Evolutionary conservation across 2,329 filamentous ascomycete species (phyloP), one percentile per base, ranked within the genome.

Genomic region (Scleromitrula shiraiana): DNA sequence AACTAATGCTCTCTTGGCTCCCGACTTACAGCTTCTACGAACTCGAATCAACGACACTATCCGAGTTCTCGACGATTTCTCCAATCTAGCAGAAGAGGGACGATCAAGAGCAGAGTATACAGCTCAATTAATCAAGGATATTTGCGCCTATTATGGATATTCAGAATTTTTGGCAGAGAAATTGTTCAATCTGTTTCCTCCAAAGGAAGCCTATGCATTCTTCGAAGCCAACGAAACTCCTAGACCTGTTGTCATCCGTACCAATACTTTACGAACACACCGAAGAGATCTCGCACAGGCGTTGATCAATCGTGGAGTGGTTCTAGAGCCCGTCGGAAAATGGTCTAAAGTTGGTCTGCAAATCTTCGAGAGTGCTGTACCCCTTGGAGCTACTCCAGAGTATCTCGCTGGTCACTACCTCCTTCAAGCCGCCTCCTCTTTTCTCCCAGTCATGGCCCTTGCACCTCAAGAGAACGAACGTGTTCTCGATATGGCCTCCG

Each of bases 271-370:
- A 50, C 85, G 88, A 33, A 83, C 80, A 30, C 78, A 82, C 63
- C 74, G 80, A 44, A 72, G 80, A 61, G 90, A 95, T 54, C 83
- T 98, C 15, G 93, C 93, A 8, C 90, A 96, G 67, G 79, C 90
- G 1, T 77, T 96, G 51, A 96, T 96, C 74, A 95, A 95, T 71
- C 86, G 91, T 55, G 93, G 93, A 55, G 93, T 98, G 41, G 94
- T 90, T 12, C 78, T 98, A 32, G 91, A 98, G 68, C 93, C 93
- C 2, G 88, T 98, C 15, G 93, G 93, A 53, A 97, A 97, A 68
- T 98, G 93, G 93, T 93, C 86, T 58, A 98, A 98, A 72, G 89
- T 98, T 54, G 93, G 93, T 40, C 77, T 98, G 33, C 93, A 98
- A 67, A 81, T 98, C 51, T 98, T 98, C 66, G 93, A 98, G 68